phyloP scores from a whole-genome alignment of 164 flowering plant species.

The Berberis vulgaris region DNA sequence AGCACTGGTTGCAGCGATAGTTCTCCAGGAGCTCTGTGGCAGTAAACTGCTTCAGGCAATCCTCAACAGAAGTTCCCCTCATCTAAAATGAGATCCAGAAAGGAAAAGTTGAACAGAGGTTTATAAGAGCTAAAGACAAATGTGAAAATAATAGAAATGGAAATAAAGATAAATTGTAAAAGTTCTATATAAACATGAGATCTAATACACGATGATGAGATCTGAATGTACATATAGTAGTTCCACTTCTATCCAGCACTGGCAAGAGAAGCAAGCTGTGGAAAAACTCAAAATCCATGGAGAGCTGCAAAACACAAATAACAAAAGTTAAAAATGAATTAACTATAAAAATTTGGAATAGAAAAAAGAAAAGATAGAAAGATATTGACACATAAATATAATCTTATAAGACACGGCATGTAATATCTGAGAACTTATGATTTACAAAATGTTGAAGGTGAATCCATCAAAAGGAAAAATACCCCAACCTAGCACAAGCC shows the following conservation, averaged over 20 bases:
- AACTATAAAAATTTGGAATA: too few relatives aligned
- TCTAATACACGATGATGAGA: slow-evolving; percentile 4
- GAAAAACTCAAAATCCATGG: slow-evolving; percentile 70
- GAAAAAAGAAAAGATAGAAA: too few relatives aligned
- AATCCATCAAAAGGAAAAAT: too few relatives aligned
- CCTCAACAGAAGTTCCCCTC: slow-evolving; percentile 54
- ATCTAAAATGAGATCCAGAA: slow-evolving; percentile 26
- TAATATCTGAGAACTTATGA: too few relatives aligned
- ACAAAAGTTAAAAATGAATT: neutral
- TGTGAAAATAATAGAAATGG: slow-evolving; percentile 8
- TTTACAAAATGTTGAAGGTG: too few relatives aligned
- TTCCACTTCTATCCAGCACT: slow-evolving; percentile 21
- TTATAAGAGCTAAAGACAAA: neutral
- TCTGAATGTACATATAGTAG: slow-evolving; percentile 42
- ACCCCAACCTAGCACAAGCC: too few relatives aligned
- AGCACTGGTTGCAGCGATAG: slow-evolving; percentile 64
- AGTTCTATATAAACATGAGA: slow-evolving; percentile 5
- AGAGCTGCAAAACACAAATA: slow-evolving; percentile 48
- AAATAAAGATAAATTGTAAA: neutral
- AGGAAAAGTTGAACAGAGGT: neutral
- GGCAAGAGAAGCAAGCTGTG: slow-evolving; percentile 67
- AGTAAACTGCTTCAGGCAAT: slow-evolving; percentile 62
- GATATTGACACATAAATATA: too few relatives aligned
- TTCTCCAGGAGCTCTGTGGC: slow-evolving; percentile 60
- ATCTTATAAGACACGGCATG: too few relatives aligned